Conservation (phyloP, 768 basidiomycete genomes). For the Crucibulum laeve region DNA sequence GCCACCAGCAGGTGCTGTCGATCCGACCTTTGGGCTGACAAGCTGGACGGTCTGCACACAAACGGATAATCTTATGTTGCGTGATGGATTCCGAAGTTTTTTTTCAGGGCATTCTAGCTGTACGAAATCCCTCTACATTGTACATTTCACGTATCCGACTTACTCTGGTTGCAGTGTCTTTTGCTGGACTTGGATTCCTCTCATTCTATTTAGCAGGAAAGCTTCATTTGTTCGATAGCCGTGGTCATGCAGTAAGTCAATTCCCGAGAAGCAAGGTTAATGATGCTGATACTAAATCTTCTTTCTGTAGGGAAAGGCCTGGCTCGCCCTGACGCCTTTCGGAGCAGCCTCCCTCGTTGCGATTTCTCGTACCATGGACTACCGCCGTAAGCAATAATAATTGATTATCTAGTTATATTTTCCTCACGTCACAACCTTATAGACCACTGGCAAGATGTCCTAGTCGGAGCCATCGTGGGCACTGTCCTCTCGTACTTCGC, state of each 20-base stretch:
- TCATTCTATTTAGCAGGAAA: conserved; percentile 90
- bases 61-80: conserved; percentile 47
- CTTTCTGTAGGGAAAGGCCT: conserved; percentile 61
- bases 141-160: conserved; percentile 2
- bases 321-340: conserved; percentile 78
- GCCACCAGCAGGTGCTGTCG: conserved; percentile 56
- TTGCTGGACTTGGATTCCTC: conserved; percentile 89
- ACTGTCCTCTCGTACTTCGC: conserved; percentile 64
- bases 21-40: conserved; percentile 71
- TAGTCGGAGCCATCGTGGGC: conserved; percentile 77
- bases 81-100: conserved; percentile 90
- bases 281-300: conserved; percentile 2
- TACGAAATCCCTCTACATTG: conserved; percentile 29
- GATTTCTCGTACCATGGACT: conserved; percentile 89
- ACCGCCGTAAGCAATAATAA: conserved; percentile 79
- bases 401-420: no score
- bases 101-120: conserved; percentile 88
- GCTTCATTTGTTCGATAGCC: conserved; percentile 81
- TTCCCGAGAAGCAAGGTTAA: neutral
- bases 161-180: conserved; percentile 58
- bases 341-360: conserved; percentile 75
- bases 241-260: conserved; percentile 61
- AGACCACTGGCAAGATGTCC: conserved; percentile 94
- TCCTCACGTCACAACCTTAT: conserved; percentile 5
- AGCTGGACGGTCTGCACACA: conserved; percentile 80